A percentile compares a stretch with the other conserved stretches of the same genome.
Evolutionary conservation across 352 stramenopile genomes (phyloP).

Genomic region (Phytophthora pseudosyringae): DNA sequence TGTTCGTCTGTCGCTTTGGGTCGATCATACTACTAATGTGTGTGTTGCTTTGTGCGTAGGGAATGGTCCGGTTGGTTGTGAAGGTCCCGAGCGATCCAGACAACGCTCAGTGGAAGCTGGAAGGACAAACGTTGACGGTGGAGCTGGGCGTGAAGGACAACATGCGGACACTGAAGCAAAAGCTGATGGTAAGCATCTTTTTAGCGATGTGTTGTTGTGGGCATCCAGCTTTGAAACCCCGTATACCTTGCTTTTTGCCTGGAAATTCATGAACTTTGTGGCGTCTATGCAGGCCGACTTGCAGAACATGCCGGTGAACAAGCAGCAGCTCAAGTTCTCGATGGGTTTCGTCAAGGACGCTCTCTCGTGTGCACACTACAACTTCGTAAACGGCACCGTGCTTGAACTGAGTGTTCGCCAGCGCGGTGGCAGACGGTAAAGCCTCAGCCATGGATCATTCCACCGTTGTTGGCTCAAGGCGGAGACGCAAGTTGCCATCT

Average conservation of each 20-base stretch:
- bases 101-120: constrained; percentile 93
- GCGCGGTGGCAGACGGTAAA: constrained; percentile 73
- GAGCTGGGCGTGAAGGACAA: constrained; percentile 89
- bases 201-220: background rate
- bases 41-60: constrained; percentile 39
- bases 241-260: constrained; percentile 1
- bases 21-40: constrained; percentile 14
- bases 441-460: background rate
- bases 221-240: background rate
- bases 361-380: constrained; percentile 85
- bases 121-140: constrained; percentile 92
- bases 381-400: constrained; percentile 77
- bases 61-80: constrained; percentile 67
- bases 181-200: constrained; percentile 66
- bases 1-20: background rate
- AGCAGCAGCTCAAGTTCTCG: constrained; percentile 94
- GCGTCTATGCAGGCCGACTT: constrained; percentile 58
- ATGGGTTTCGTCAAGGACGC: constrained; percentile 94
- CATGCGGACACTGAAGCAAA: constrained; percentile 93
- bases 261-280: constrained; percentile 1
- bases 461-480: background rate
- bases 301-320: constrained; percentile 94
- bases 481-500: constrained; percentile 1
- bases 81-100: constrained; percentile 90
- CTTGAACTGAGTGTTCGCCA: constrained; percentile 85